Evolutionary conservation across 768 basidiomycete genomes (phyloP).

Genomic region (Tylopilus felleus): DNA sequence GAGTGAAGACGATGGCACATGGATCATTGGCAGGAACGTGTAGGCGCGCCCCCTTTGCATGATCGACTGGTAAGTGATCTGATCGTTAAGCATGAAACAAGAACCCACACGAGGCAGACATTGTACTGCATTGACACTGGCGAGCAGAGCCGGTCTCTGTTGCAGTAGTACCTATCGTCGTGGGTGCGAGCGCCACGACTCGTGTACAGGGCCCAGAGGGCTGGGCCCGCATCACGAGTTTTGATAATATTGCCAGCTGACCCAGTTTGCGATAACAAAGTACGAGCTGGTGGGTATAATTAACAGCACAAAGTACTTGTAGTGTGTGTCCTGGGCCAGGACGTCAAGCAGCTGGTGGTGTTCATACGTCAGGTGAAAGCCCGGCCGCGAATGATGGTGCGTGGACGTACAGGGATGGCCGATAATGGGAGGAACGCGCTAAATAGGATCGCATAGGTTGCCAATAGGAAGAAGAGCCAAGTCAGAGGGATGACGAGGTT

Average conservation of each 20-base stretch:
- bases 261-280: slow-evolving; percentile 98
- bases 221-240: slow-evolving; percentile 56
- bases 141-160: slow-evolving; percentile 4
- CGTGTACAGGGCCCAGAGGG: slow-evolving; percentile 1
- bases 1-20: slow-evolving; percentile 9
- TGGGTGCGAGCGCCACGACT: not conserved
- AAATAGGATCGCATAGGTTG: slow-evolving; percentile 61
- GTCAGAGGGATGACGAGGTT: slow-evolving; percentile 47
- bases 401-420: slow-evolving; percentile 46
- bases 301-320: slow-evolving; percentile 83
- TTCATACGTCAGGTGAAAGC: slow-evolving; percentile 20
- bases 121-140: slow-evolving; percentile 15
- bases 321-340: slow-evolving; percentile 73
- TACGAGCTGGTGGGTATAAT: slow-evolving; percentile 79
- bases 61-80: slow-evolving; percentile 17
- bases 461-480: slow-evolving; percentile 50
- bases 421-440: slow-evolving; percentile 59
- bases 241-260: slow-evolving; percentile 96
- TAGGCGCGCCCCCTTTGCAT: slow-evolving; percentile 13
- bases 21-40: slow-evolving; percentile 23
- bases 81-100: slow-evolving; percentile 16
- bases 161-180: too few relatives aligned
- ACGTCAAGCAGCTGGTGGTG: slow-evolving; percentile 54
- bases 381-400: not conserved
- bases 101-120: slow-evolving; percentile 21